phyloP scores from a whole-genome alignment of 2,329 filamentous ascomycete species.

The Alternaria rosae region DNA sequence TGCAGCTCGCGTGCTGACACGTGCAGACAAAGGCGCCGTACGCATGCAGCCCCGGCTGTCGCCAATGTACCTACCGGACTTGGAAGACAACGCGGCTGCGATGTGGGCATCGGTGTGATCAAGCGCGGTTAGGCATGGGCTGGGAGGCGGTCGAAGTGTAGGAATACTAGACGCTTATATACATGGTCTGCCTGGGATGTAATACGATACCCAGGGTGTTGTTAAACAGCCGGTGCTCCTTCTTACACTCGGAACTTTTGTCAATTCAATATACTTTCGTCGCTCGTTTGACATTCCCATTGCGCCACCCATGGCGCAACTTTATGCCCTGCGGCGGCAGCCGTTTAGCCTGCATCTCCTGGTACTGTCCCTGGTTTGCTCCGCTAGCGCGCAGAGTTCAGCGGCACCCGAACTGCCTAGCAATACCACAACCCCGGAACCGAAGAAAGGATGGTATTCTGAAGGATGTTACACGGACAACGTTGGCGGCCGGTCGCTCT shows the following conservation, averaged over 20 bases:
- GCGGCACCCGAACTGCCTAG: neutral
- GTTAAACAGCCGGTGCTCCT: constrained; percentile 2
- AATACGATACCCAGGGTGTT: neutral
- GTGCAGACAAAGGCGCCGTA: neutral
- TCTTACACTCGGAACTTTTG: neutral
- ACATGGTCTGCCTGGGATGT: neutral
- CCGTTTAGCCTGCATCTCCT: constrained; percentile 4
- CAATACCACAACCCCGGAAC: constrained; percentile 30
- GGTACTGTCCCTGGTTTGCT: constrained; percentile 3
- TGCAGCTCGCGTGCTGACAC: constrained; percentile 9
- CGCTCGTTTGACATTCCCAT: constrained; percentile 1
- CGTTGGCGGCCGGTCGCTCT: constrained; percentile 26
- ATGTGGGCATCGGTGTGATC: neutral
- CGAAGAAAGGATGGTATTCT: constrained; percentile 28
- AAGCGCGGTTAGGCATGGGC: constrained; percentile 2
- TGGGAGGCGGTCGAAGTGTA: neutral
- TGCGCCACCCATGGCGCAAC: constrained; percentile 7
- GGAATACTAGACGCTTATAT: constrained; percentile 4
- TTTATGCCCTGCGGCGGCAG: constrained; percentile 1
- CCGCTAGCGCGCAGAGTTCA: constrained; percentile 5
- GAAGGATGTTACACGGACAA: constrained; percentile 36
- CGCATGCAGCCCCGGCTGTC: neutral
- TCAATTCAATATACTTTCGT: neutral
- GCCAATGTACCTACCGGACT: neutral
- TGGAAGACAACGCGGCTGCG: neutral